Conservation (phyloP, 2,329 filamentous ascomycete species). For the Fusarium begoniae region DNA sequence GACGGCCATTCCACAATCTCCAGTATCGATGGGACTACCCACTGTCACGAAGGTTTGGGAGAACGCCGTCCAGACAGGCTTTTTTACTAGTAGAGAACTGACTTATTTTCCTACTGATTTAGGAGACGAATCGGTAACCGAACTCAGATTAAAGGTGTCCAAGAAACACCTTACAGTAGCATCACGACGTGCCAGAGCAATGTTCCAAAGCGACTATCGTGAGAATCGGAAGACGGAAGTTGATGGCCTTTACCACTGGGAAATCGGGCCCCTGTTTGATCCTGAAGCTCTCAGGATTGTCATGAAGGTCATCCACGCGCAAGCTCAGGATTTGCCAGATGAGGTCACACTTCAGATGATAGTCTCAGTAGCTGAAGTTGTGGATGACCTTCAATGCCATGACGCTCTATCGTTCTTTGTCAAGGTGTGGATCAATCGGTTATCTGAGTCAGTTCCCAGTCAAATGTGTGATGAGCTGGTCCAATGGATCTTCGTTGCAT, state of each 20-base stretch:
- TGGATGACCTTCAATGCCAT: not conserved
- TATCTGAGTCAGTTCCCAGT: not conserved
- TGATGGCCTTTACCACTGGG: not conserved
- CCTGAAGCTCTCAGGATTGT: not conserved
- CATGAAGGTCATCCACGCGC: not conserved
- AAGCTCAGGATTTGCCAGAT: not conserved
- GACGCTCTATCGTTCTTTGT: not conserved
- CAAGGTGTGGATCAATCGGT: not conserved
- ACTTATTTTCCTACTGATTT: not conserved
- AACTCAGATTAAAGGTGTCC: not conserved
- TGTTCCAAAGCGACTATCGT: not conserved
- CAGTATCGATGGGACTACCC: not conserved
- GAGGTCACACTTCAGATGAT: not conserved
- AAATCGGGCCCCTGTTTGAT: not conserved
- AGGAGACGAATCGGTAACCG: not conserved
- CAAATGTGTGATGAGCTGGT: not conserved
- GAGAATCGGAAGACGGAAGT: not conserved
- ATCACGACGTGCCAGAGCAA: not conserved
- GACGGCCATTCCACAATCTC: not conserved
- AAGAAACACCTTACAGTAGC: not conserved
- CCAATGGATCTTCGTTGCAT: not conserved
- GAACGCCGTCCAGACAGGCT: not conserved
- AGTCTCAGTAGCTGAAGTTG: not conserved
- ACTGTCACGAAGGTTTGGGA: not conserved
- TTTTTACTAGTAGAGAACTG: not conserved